A percentile compares a stretch with the other conserved stretches of the same genome.
phyloP scores from a whole-genome alignment of 2,329 filamentous ascomycete genomes.

The Ascochyta clinopodiicola region DNA sequence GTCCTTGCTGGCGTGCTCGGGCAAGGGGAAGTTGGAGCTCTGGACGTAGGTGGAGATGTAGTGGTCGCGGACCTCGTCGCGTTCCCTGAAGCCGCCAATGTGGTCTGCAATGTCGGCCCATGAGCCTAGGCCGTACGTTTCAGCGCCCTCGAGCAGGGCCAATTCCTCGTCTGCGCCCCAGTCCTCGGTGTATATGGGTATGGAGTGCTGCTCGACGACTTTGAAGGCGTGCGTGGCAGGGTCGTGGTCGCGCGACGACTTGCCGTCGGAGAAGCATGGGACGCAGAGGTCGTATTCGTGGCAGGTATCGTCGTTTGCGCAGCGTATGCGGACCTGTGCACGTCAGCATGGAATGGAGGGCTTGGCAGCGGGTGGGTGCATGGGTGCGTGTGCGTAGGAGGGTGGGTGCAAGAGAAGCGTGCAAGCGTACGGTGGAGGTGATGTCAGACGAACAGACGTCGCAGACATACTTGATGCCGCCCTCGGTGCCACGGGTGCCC shows the following conservation, averaged over 20 bases:
- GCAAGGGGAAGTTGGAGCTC: constrained; percentile 83
- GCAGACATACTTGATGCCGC: constrained; percentile 84
- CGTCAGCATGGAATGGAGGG: constrained; percentile 9
- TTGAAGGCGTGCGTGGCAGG: constrained; percentile 86
- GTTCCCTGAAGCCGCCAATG: constrained; percentile 91
- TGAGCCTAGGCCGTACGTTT: constrained; percentile 94
- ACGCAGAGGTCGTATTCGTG: constrained; percentile 97
- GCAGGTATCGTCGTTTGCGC: constrained; percentile 76
- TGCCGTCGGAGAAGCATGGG: constrained; percentile 86
- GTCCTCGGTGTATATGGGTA: constrained; percentile 91
- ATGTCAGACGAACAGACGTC: constrained; percentile 97
- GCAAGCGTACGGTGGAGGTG: constrained; percentile 81
- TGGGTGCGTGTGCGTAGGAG: too few species aligned
- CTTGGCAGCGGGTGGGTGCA: neutral
- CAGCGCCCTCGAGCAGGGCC: constrained; percentile 89
- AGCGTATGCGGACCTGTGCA: constrained; percentile 86
- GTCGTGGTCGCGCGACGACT: constrained; percentile 81
- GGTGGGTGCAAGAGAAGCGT: neutral
- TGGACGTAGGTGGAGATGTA: constrained; percentile 89
- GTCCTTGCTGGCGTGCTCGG: constrained; percentile 81
- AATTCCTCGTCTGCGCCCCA: constrained; percentile 98
- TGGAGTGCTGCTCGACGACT: constrained; percentile 97
- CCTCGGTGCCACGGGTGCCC: constrained; percentile 81
- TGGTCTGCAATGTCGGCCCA: constrained; percentile 99
- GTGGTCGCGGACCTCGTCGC: constrained; percentile 94